Evolutionary conservation across 225 moss, liverwort and hornwort species (phyloP), one percentile per base, ranked within the genome.

Genomic region (Bryum argenteum): DNA sequence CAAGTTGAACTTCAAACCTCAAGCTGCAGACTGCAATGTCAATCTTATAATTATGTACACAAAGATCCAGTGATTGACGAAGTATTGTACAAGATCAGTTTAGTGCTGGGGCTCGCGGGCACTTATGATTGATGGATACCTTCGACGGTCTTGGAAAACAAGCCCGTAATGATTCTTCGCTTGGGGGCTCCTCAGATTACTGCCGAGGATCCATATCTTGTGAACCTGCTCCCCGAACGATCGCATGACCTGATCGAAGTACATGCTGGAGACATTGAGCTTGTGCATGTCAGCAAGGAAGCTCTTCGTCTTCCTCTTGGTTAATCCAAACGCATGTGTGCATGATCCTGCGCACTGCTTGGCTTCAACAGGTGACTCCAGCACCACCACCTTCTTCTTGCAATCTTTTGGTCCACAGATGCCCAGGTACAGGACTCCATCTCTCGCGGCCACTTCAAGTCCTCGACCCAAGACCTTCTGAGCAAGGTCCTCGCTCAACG

Each of bases 251-350:
- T 81, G 84, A 66, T 87, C 87, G 40, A 87, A 84, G 42, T 81
- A 84, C 67, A 81, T 28, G 21, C 63, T 75, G 0, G 74, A 37
- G 10, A 67, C 58, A 5, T 73, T 50, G 47, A 79, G 63, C 61
- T 77, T 67, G 19, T 79, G 57, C 65, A 84, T 65, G 17, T 79
- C 58, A 3, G 40, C 60, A 7, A 87, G 81, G 8, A 87, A 69
- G 10, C 71, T 71, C 21, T 13, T 40, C 3, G 87, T 38, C 71
- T 87, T 84, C 81, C 84, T 79, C 60, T 79, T 84, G 38, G 87
- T 87, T 37, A 84, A 48, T 15, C 67, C 87, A 69, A 87, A 84
- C 13, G 87, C 87, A 80, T 87, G 87, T 23, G 87, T 81, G 75
- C 87, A 87, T n/a, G 79, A 11, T n/a, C 87, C 87, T 54, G 79